Base-by-base conservation (phyloP, 495 filamentous ascomycete genomes). In the Talaromyces ruber region DNA sequence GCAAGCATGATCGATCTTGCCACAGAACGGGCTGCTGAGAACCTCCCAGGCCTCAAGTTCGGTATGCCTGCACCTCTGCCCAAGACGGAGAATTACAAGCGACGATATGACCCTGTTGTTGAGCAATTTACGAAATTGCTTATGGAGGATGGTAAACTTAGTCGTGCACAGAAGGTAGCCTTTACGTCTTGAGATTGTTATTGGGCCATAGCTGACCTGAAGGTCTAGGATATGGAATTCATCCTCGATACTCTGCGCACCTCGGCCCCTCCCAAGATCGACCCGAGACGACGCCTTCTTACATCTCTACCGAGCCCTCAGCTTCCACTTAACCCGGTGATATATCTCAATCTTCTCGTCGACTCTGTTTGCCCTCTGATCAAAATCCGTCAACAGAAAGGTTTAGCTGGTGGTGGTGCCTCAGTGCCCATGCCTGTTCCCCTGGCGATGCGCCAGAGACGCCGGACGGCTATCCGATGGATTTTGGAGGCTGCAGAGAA, bases 361-460 rank as follows among this genome's bases (percentile, higher is more conserved):
- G 94, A 98, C 80, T 96, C 91, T 11, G 88, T 98, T n/a, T 91
- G 92, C 12, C 94, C 94, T 22, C 79, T 98, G 24, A 74, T 98
- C 67, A 88, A 87, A 29, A 84, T 98, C 67, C 82, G 85, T 24
- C 79, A 79, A 32, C 82, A 88, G 68, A 89, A 86, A 72, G 91
- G 91, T 65, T 81, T 89, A 34, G 89, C 88, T 1, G 92, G 92
- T 75, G 94, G 94, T 76, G 94, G 94, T 72, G 79, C 81, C 12
- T 84, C 91, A 16, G 81, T 97, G 58, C 90, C 92, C 55, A 81
- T 97, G 34, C 94, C 94, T 0, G 79, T 87, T 29, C 94, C 94
- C 2, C 77, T 98, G 25, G 74, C 77, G 0, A 71, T 86, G 64
- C 78, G 90, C 61, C 88, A 95, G 74, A 84, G 94, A 57, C 83